Base-by-base conservation (phyloP, 495 filamentous ascomycete genomes). In the Endocarpon pusillum region DNA sequence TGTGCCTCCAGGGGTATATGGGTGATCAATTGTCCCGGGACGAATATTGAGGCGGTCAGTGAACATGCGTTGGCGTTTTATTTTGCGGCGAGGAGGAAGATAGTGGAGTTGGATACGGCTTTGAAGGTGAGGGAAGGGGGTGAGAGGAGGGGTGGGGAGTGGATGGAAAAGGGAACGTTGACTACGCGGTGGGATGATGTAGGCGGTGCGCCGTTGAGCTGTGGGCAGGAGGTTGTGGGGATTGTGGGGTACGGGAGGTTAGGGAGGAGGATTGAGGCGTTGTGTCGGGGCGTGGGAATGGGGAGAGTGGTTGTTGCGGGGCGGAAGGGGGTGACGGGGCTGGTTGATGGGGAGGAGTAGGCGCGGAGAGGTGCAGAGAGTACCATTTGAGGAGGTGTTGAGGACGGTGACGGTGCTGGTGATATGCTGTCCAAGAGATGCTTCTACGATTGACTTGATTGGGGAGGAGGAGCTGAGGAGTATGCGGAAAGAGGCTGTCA, bases 1-100 rank as follows among this genome's bases (percentile, higher is more conserved):
- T 62, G 58, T 32, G 40, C 38, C 14, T 53, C 51, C 7, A 52
- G 59, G 3, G 58, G 60, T 1, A 52, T 72, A 32, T 40, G 45
- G 0, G 59, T 72, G 0, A 48, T 45, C 30, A 62, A 67, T 46
- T 58, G 55, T 1, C 66, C 66, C 9, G 52, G 52, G 8, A 58
- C 61, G 19, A 71, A 67, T 34, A 51, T 61, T 7, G 61, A 61
- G 14, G 49, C 53, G 8, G 68, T 72, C 2, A 59, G 54, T n/a
- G 68, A 72, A 42, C 66, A 72, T 43, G 59, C 57, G 0, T 44
- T 71, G 17, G 55, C 53, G 9, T 46, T 69, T n/a, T 73, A 68
- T 39, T 73, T 68, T 41, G 58, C 64, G 1, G 41, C 59, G 21
- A 51, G 66, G 24, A 46, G 67, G 18, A 51, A 51, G 7, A 42